Evolutionary conservation across 2,329 filamentous ascomycete genomes (phyloP), one percentile per base, ranked within the genome.

Genomic region (Cladosporium halotolerans): DNA sequence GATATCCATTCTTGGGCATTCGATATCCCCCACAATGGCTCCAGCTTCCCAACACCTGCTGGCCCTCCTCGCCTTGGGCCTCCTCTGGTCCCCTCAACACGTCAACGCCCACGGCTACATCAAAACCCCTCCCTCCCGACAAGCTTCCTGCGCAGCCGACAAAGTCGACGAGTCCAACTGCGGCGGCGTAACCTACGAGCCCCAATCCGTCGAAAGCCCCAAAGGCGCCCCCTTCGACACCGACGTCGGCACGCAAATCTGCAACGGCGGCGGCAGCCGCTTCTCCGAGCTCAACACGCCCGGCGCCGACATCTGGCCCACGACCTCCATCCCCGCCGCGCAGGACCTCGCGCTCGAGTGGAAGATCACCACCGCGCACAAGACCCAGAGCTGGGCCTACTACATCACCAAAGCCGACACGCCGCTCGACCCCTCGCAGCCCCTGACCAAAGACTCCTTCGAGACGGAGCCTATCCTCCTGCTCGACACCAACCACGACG

Each of bases 161-260:
- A n/a, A 13, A n/a, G 48, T 51, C 11, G 48, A 51, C 23, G 48
- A 51, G 38, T 16, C 33, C 40, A 31, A 51, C 48, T 51, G 48
- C 39, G 48, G 36, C 9, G 48, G 48, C 13, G 48, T 51, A 5
- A 51, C 48, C 14, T 51, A 51, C 18, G 48, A 51, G 14, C 48
- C 48, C 9, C 48, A 51, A 18, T 51, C 48, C 9, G 48, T 51
- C 48, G 48, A 51, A 44, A 51, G 9, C n/a, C 32, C 48, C 9
- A 51, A 51, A 23, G 48, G 48, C n/a, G 48, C 48, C n/a, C 48
- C 48, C 32, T 51, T 51, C 32, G 48, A 51, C 7, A 14, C 11
- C 2, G 48, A 51, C 31, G 40, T 44, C 8, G 48, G 48, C n/a
- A 40, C 36, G 11, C 16, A 51, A 11, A 11, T 51, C 4, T 51